Base-by-base conservation (phyloP, 2,329 filamentous ascomycete genomes). In the Xylaria sp. region DNA sequence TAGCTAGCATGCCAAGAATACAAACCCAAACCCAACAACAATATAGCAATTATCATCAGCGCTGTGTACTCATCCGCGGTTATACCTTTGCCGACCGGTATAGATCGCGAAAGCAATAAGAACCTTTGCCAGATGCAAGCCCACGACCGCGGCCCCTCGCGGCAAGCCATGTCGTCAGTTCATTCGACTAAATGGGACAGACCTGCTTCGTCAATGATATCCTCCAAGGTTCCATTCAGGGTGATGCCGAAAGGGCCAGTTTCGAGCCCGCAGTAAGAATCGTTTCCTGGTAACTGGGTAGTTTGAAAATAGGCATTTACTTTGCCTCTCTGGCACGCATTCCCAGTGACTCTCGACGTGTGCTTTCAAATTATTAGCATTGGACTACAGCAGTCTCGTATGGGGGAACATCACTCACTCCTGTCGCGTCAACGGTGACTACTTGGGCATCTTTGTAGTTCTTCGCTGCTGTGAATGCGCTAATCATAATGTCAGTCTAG, bases 401-500 rank as follows among this genome's bases (percentile, higher is more conserved):
- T 27, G 24, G 24, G 14, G 36, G 6, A 24, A 30, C 8, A 34
- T 55, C 9, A 59, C 61, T 67, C 17, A 67, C 60, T 24, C 65
- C 65, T 14, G 11, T 14, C 17, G 54, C 65, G 12, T 67, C 65
- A 34, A 67, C 60, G 14, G 55, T 67, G 17, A 67, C 48, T 30
- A 63, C 65, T 47, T 67, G 45, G n/a, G 65, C 65, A 48, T 59
- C n/a, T 39, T 60, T 67, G 12, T 67, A 67, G 6, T 34, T 64
- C 4, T 39, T 39, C 17, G 60, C 60, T 1, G 60, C 65, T 30
- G 17, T 36, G 27, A 67, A 47, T 14, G 65, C 65, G 21, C 65
- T 67, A 21, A 21, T 14, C 2, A 30, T 39, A 2, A 55, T 7
- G 27, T 67, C n/a, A 67, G 60, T 9, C 6, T 50, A 4, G 4